Percentiles rank a stretch among this genome's conserved stretches.
Conservation (phyloP, 257 asterid species). For the Sherardia arvensis region DNA sequence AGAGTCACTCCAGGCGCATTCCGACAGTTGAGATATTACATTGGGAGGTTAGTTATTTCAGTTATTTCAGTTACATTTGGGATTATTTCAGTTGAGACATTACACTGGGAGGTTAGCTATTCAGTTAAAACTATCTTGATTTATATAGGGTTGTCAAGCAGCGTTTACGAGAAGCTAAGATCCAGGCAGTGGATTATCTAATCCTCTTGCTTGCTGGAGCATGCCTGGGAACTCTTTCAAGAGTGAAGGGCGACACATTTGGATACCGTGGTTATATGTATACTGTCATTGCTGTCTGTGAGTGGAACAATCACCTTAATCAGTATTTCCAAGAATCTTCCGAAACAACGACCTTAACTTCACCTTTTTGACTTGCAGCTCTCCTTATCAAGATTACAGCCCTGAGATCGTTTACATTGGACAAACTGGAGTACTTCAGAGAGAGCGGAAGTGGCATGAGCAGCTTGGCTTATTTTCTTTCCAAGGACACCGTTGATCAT, state of each 20-base stretch:
- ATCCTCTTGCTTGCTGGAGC: slow-evolving; percentile 97
- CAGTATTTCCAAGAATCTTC: neutral
- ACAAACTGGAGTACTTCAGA: slow-evolving; percentile 69
- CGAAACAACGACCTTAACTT: too few species aligned
- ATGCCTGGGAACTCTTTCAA: slow-evolving; percentile 84
- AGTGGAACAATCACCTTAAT: slow-evolving; percentile 27
- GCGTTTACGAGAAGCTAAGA: slow-evolving; percentile 81
- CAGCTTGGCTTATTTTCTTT: slow-evolving; percentile 82
- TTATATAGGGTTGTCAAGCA: slow-evolving; percentile 67
- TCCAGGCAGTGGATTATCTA: slow-evolving; percentile 87
- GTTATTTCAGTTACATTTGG: too few species aligned
- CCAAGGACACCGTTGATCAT: slow-evolving; percentile 84
- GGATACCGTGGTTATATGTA: slow-evolving; percentile 83
- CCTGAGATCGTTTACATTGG: slow-evolving; percentile 72
- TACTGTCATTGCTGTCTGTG: slow-evolving; percentile 85
- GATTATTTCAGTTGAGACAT: slow-evolving; percentile 82
- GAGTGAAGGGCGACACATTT: slow-evolving; percentile 81
- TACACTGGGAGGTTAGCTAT: slow-evolving; percentile 78
- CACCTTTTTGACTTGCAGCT: slow-evolving; percentile 46
- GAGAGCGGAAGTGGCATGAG: slow-evolving; percentile 86
- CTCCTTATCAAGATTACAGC: slow-evolving; percentile 89
- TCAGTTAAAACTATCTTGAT: slow-evolving; percentile 8
- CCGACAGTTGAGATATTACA: slow-evolving; percentile 74
- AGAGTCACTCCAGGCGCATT: slow-evolving; percentile 54
- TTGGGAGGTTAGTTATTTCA: slow-evolving; percentile 66